Evolutionary conservation across 1,139 yeast genomes (phyloP).

Genomic region (Petasospora rhodanensis): DNA sequence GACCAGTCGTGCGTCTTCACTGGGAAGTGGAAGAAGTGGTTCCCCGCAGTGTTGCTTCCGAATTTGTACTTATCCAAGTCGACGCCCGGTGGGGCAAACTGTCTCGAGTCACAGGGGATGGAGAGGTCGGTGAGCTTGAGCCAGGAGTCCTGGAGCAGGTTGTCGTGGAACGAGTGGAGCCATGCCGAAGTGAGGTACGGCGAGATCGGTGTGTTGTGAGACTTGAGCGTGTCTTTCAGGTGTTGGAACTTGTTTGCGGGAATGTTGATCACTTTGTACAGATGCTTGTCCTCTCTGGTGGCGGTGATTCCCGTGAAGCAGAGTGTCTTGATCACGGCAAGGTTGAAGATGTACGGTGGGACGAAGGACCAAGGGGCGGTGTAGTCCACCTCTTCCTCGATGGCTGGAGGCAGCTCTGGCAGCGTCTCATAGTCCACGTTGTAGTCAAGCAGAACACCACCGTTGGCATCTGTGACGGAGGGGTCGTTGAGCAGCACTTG

Average conservation of each 20-base stretch:
- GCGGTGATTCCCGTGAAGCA: conserved; percentile 2
- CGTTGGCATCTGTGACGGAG: neutral
- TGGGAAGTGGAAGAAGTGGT: conserved; percentile 12
- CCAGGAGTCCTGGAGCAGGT: conserved; percentile 2
- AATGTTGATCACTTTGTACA: conserved; percentile 12
- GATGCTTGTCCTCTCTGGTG: conserved; percentile 9
- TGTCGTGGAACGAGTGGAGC: conserved; percentile 16
- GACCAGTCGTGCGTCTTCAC: conserved; percentile 7
- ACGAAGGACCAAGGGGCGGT: conserved; percentile 14
- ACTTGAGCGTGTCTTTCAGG: conserved; percentile 4
- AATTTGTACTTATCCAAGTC: conserved; percentile 13
- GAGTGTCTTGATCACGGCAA: conserved; percentile 4
- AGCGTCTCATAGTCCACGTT: conserved; percentile 4
- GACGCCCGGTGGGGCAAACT: conserved; percentile 8
- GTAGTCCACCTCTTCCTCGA: conserved; percentile 12
- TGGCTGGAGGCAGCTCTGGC: conserved; percentile 16
- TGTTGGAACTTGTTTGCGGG: conserved; percentile 1
- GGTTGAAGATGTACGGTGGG: conserved; percentile 11
- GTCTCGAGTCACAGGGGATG: conserved; percentile 19
- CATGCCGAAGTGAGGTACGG: conserved; percentile 19
- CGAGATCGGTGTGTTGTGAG: conserved; percentile 12
- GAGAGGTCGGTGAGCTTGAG: conserved; percentile 14
- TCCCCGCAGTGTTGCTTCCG: conserved; percentile 18
- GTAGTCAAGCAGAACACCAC: conserved; percentile 10
- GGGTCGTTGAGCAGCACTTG: conserved; percentile 9